Base-by-base conservation (phyloP, 2,329 filamentous ascomycete genomes). In the Fusarium citri region DNA sequence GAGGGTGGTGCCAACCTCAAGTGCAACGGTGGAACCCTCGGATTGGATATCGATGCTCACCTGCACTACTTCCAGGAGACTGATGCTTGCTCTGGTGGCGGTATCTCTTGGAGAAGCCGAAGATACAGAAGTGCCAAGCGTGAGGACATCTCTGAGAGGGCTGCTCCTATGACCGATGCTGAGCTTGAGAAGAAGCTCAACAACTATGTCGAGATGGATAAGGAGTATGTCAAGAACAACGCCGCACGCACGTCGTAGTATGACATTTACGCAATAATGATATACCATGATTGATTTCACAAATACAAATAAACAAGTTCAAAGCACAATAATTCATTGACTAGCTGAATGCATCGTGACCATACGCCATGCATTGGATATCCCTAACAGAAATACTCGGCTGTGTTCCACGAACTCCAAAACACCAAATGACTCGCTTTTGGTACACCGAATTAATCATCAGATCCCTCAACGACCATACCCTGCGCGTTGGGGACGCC, bases 401-500 rank as follows among this genome's bases (percentile, higher is more conserved):
- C 22, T 45, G 23, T 41, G 53, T 34, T 26, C 14, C 30, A 45
- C 34, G 5, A 50, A 68, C 54, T 50, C 58, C 50, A 49, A 45
- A 47, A 68, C 58, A 49, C 63, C 51, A 26, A 55, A 42, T 15
- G 34, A 40, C 54, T 56, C n/a, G 37, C 37, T 63, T 28, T 51
- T 37, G 56, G 31, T 42, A 34, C 45, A 18, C 15, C 18, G 16
- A 23, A 53, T 72, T 43, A 74, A 30, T 68, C 48, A 18, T 55
- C 34, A 14, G 49, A 64, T 83, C 72, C 87, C 67, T 89, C 86
- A 18, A 85, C 87, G n/a, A 88, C 80, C 86, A 89, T 88, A 5
- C 87, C 87, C 67, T 84, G 74, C 8, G 87, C 87, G 71, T 88
- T 89, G 7, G 87, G 86, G 57, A 89, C 84, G 9, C 87, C 87